Evolutionary conservation across 2,329 filamentous ascomycete genomes (phyloP).

Genomic region (Thermomyces lanuginosus): DNA sequence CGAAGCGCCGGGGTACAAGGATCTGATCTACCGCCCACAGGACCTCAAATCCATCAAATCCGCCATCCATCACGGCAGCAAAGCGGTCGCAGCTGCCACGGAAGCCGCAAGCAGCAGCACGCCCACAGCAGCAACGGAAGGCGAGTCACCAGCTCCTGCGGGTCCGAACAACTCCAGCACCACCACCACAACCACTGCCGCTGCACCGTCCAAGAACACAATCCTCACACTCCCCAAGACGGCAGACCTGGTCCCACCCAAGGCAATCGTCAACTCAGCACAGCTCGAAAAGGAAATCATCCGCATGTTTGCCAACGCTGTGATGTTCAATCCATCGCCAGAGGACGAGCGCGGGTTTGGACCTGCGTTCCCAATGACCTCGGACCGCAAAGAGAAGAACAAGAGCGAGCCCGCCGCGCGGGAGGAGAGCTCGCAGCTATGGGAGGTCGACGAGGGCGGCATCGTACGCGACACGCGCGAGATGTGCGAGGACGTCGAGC

Average conservation of each 20-base stretch:
- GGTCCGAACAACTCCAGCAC: too few relatives aligned
- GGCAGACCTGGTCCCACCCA: constrained; percentile 66
- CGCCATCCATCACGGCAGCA: constrained; percentile 41
- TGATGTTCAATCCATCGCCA: constrained; percentile 92
- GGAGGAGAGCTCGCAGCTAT: constrained; percentile 39
- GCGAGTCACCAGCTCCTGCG: constrained; percentile 30
- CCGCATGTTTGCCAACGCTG: constrained; percentile 93
- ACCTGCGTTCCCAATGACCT: constrained; percentile 38
- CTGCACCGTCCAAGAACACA: constrained; percentile 25
- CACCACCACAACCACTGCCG: too few relatives aligned
- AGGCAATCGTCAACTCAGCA: constrained; percentile 78
- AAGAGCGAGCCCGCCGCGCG: constrained; percentile 21
- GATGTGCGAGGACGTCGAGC: constrained; percentile 81
- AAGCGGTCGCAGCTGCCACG: constrained; percentile 27
- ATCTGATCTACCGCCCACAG: constrained; percentile 57
- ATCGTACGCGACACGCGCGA: constrained; percentile 74
- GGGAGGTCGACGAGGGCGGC: constrained; percentile 62
- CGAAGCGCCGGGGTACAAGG: constrained; percentile 59
- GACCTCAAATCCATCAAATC: constrained; percentile 64
- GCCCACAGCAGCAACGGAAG: constrained; percentile 43
- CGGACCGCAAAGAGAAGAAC: too few relatives aligned
- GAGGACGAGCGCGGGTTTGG: constrained; percentile 56
- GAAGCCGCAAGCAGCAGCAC: constrained; percentile 50
- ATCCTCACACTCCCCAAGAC: constrained; percentile 37
- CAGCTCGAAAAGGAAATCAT: constrained; percentile 88